phyloP scores from a whole-genome alignment of 805 yeast species.

The Hyphopichia homilentoma region DNA sequence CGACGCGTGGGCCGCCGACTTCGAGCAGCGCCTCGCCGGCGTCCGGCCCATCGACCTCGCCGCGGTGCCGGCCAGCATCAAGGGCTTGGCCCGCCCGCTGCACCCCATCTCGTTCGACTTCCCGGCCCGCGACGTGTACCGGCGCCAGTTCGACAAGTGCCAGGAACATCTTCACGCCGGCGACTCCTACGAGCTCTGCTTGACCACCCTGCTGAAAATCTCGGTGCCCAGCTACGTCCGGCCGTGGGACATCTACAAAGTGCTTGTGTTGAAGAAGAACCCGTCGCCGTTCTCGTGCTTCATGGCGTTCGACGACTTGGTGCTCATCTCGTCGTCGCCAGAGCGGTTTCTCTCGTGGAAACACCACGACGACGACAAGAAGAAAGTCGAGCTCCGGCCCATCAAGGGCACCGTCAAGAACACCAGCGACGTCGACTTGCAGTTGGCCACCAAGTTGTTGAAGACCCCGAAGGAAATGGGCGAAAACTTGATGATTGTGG shows the following conservation, averaged over 20 bases:
- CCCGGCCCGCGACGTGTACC: conserved; percentile 57
- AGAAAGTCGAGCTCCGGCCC: conserved; percentile 78
- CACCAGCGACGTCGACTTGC: conserved; percentile 47
- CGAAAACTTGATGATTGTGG: conserved; percentile 96
- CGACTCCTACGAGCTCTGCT: conserved; percentile 90
- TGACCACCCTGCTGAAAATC: conserved; percentile 72
- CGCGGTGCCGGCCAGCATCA: conserved; percentile 20
- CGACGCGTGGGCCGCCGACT: conserved; percentile 29
- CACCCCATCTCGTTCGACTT: conserved; percentile 32
- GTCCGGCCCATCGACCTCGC: conserved; percentile 11
- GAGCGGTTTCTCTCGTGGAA: conserved; percentile 88
- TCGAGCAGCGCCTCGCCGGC: conserved; percentile 8
- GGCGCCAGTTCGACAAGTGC: conserved; percentile 54
- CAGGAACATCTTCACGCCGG: conserved; percentile 70
- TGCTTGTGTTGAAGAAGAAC: conserved; percentile 57
- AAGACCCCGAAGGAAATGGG: conserved; percentile 91
- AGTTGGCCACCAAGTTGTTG: conserved; percentile 59
- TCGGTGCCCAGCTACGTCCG: conserved; percentile 44
- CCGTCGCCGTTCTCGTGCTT: conserved; percentile 93
- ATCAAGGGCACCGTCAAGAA: conserved; percentile 94
- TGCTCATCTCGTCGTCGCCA: conserved; percentile 84
- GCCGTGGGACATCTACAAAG: conserved; percentile 81
- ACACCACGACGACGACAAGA: conserved; percentile 11
- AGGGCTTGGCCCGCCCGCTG: conserved; percentile 13
- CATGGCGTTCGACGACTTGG: conserved; percentile 62